phyloP scores from a whole-genome alignment of 495 filamentous ascomycete species.

The Penicillium paradoxum region DNA sequence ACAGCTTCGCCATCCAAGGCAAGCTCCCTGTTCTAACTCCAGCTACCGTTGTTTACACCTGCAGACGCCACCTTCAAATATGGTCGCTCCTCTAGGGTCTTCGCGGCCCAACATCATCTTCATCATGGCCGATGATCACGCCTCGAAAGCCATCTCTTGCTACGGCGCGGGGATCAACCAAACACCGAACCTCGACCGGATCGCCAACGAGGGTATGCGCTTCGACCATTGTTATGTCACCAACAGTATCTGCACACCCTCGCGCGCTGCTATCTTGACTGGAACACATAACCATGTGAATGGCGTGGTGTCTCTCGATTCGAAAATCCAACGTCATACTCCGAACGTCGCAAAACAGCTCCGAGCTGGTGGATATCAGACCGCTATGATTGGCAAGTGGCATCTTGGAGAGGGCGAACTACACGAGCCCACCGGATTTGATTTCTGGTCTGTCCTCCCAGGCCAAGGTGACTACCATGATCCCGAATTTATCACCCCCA shows the following conservation, averaged over 20 bases:
- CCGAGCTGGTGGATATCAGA: conserved; percentile 35
- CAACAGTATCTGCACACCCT: conserved; percentile 43
- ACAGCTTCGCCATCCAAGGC: neutral
- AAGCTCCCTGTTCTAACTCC: neutral
- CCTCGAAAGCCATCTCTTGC: conserved; percentile 37
- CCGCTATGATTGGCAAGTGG: conserved; percentile 44
- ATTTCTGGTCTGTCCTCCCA: conserved; percentile 37
- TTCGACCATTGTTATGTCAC: conserved; percentile 47
- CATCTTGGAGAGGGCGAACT: conserved; percentile 37
- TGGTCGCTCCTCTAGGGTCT: neutral
- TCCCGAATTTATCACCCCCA: conserved; percentile 32
- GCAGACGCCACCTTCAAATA: neutral
- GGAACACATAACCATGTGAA: conserved; percentile 45
- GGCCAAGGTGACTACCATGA: conserved; percentile 42
- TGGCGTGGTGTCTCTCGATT: conserved; percentile 37
- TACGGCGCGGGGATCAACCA: conserved; percentile 41
- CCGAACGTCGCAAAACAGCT: conserved; percentile 42
- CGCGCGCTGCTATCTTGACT: conserved; percentile 38
- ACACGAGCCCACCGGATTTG: conserved; percentile 41
- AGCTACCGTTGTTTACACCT: neutral
- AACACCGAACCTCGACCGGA: conserved; percentile 39
- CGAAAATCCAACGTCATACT: conserved; percentile 37
- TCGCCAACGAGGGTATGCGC: conserved; percentile 41
- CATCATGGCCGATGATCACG: conserved; percentile 47
- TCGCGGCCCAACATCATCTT: conserved; percentile 39